A percentile compares a stretch with the other conserved stretches of the same genome.
These are phyloP conservation scores for Arthrobotrys iridis DNA, from an alignment of 2,329 filamentous ascomycete genomes.

Conservation along the genomic window DNA sequence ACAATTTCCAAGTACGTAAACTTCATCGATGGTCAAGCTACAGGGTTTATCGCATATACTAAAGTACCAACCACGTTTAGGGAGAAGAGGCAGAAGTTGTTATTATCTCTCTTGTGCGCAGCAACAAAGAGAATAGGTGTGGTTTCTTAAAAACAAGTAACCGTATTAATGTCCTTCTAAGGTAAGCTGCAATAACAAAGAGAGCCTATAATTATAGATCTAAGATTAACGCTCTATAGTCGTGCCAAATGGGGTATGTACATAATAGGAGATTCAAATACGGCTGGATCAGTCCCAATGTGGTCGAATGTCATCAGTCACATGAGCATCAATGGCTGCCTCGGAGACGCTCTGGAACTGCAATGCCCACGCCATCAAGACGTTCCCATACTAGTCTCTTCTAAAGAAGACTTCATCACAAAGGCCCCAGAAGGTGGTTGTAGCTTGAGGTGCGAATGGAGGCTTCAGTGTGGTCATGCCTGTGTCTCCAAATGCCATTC, in stretches of 20 bases:
- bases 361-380: conserved; percentile 71
- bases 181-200: conserved; percentile 15
- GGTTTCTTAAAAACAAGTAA: conserved; percentile 62
- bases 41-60: neutral
- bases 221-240: conserved; percentile 71
- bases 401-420: conserved; percentile 69
- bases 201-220: neutral
- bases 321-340: conserved; percentile 63
- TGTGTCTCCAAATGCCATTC: conserved; percentile 59
- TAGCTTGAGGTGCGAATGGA: conserved; percentile 63
- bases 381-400: conserved; percentile 65
- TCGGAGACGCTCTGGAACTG: conserved; percentile 68
- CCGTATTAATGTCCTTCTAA: conserved; percentile 57
- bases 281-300: conserved; percentile 71
- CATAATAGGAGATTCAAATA: conserved; percentile 73
- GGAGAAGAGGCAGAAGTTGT: conserved; percentile 79
- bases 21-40: conserved; percentile 65
- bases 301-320: conserved; percentile 61
- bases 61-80: conserved; percentile 62
- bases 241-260: conserved; percentile 77
- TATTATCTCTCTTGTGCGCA: conserved; percentile 75
- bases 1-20: conserved; percentile 59
- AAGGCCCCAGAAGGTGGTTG: conserved; percentile 73
- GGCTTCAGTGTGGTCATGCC: conserved; percentile 56
- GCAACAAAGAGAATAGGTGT: conserved; percentile 69